These are phyloP conservation scores for Citrus unshiu DNA, from an alignment of 345 rosid genomes.

Conservation along the genomic window DNA sequence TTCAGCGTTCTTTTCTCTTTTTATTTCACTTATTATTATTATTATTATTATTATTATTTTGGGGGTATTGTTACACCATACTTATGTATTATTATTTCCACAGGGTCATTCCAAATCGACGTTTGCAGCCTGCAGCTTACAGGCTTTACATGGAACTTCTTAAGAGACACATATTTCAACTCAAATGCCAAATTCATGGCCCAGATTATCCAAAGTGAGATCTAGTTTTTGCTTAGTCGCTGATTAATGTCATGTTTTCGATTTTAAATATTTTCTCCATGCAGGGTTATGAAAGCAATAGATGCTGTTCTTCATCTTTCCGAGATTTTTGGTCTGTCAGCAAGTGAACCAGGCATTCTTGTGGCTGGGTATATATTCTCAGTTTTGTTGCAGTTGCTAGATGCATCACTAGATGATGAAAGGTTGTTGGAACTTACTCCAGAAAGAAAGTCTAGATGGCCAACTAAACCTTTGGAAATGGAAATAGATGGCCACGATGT, in stretches of 20 bases:
- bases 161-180: constrained; percentile 56
- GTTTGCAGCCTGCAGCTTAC: constrained; percentile 60
- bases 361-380: constrained; percentile 66
- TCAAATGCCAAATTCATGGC: constrained; percentile 46
- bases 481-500: constrained; percentile 55
- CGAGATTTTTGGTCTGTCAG: constrained; percentile 50
- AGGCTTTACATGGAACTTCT: constrained; percentile 86
- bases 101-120: constrained; percentile 72
- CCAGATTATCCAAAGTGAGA: constrained; percentile 64
- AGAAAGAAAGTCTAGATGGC: constrained; percentile 64
- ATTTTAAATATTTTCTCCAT: constrained; percentile 9
- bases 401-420: constrained; percentile 87
- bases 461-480: constrained; percentile 51
- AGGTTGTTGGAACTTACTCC: constrained; percentile 64
- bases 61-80: neutral
- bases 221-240: neutral
- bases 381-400: constrained; percentile 70
- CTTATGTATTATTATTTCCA: constrained; percentile 8
- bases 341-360: constrained; percentile 60
- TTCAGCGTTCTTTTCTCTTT: neutral
- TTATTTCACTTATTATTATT: too few species aligned
- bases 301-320: constrained; percentile 72
- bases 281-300: constrained; percentile 77
- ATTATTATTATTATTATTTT: too few species aligned
- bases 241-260: neutral